A percentile compares a stretch with the other conserved stretches of the same genome.
These are phyloP conservation scores for Adansonia rubrostipa DNA, from an alignment of 441 rosid species.

Conservation along the genomic window DNA sequence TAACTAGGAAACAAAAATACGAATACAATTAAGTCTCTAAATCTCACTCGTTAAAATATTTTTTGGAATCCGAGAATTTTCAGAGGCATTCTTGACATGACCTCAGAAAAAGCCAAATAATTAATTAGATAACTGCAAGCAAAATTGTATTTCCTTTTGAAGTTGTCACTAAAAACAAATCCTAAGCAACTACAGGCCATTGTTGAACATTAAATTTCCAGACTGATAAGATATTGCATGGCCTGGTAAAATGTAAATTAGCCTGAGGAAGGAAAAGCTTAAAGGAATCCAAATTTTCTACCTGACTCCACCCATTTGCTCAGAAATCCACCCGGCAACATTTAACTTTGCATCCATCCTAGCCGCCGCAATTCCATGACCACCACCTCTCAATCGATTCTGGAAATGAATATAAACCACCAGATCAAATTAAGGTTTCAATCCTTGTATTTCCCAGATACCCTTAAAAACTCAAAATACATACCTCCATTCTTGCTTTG, in stretches of 20 bases:
- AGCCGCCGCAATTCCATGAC: conserved; percentile 86
- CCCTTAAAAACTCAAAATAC: conserved; percentile 23
- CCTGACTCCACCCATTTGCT: conserved; percentile 99
- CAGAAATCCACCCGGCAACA: conserved; percentile 92
- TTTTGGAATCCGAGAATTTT: not conserved
- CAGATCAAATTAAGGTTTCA: conserved; percentile 21
- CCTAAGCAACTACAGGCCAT: not conserved
- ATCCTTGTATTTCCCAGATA: conserved; percentile 11
- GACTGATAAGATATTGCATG: not conserved
- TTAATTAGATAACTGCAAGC: conserved; percentile 1
- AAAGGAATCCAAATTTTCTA: conserved; percentile 37
- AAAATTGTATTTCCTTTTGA: not conserved
- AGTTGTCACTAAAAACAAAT: conserved; percentile 1
- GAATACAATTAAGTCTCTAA: conserved; percentile 17
- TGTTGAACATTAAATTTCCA: conserved; percentile 2
- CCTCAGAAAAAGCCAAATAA: not conserved
- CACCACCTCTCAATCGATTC: conserved; percentile 91
- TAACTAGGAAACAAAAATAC: conserved; percentile 54
- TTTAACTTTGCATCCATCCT: conserved; percentile 96
- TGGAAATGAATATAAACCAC: conserved; percentile 34
- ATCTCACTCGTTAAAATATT: not conserved
- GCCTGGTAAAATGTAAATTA: not conserved
- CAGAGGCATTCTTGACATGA: not conserved
- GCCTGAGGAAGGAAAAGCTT: not conserved
- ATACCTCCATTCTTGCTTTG: conserved; percentile 95